Base-by-base conservation (phyloP, 2,329 filamentous ascomycete genomes). In the Penicillium occitanis region DNA sequence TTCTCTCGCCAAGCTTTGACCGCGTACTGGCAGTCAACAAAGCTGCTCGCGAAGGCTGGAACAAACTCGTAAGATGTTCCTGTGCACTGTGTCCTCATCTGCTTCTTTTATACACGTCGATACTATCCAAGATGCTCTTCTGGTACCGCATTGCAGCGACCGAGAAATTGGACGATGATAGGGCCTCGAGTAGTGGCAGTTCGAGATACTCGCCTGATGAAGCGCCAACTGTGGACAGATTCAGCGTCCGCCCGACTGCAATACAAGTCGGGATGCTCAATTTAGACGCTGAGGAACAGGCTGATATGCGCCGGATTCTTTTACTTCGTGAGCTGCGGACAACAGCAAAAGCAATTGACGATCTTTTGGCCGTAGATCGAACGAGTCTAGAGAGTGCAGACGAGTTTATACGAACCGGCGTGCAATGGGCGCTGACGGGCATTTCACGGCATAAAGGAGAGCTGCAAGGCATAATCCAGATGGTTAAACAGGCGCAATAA, bases 81-180 rank as follows among this genome's bases (percentile, higher is more conserved):
- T 58, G 51, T 28, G 62, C 62, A 22, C 28, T 58, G 11, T 58
- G 62, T 50, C 62, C 62, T 28, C 62, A 64, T 25, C 8, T 64
- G 6, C 51, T 48, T 10, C n/a, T 64, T n/a, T 10, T 64, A 5
- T 64, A 58, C 13, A 44, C 51, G 17, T 64, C 51, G 30, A 64
- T 64, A 48, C 25, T 64, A 4, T 64, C 35, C 28, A 64, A 63
- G 17, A 64, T 64, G 30, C 13, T 64, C 1, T 63, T 64, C 22
- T 64, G 62, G 62, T 64, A 64, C 62, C 62, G 51, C 14, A 64
- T 64, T 17, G 51, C 62, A 6, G 62, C 62, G 28, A 48, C n/a
- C 7, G 62, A 64, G 62, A 64, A 58, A 22, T 6, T 33, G 22
- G 19, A 25, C 22, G 53, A 22, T 4, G 30, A 51, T 33, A 13